Evolutionary conservation across 345 rosid genomes (phyloP), one percentile per base, ranked within the genome.

Genomic region (Isatis tinctoria): DNA sequence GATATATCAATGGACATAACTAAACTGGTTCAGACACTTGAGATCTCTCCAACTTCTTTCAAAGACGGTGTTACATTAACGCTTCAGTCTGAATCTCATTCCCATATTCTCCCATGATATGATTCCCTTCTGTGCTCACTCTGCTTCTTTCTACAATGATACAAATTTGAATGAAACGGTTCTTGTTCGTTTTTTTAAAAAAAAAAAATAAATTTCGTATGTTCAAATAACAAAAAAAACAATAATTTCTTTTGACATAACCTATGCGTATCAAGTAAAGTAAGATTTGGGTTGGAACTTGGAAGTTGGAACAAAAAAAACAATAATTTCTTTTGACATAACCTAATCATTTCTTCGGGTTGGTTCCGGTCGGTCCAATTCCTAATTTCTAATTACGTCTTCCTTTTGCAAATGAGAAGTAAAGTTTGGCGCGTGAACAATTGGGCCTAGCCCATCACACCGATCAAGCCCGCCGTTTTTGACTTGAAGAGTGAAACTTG

Each of bases 1-100:
- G 98, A 91, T 71, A 93, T 90, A 74, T 89, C 97, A 14, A 91
- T 93, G 96, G 92, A 91, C 69, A 83, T 88, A 63, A 82, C 85
- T 16, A 91, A 85, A 57, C 80, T 93, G 81, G 77, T 89, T 77
- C 82, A 82, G 63, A 76, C 81, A 1, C 79, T 87, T 37, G 41
- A 79, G 14, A 27, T 93, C 32, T 69, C 73, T 45, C 97, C 96
- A 30, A 82, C 88, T 61, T 27, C 83, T 67, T 93, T 82, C 75
- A 75, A 57, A 77, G 92, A 91, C 0, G 92, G 96, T 47, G 94
- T 85, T 70, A 85, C 74, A 73, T 43, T 80, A 82, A 93, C 94
- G 5, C 91, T 91, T 4, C 83, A 67, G 64, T 70, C 61, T 77
- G 78, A 86, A 77, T 60, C 81, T 48, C 24, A 45, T 54, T 41